Evolutionary conservation across 1,139 yeast genomes (phyloP).

Genomic region (Blastobotrys buckinghamii): DNA sequence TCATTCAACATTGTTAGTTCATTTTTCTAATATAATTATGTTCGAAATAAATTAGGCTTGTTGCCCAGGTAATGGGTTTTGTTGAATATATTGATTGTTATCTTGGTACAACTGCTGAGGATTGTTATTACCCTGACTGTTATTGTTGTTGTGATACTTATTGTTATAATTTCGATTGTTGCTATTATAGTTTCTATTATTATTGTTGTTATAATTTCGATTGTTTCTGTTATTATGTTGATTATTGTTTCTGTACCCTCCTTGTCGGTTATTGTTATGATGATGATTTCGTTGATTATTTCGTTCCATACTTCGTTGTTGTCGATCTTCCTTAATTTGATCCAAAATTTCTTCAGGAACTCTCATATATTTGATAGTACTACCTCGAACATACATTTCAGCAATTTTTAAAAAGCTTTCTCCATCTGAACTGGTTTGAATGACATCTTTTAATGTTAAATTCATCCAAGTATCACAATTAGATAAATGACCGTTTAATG

Average conservation of each 20-base stretch:
- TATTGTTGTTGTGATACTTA: neutral
- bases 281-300: constrained; percentile 36
- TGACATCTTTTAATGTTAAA: constrained; percentile 71
- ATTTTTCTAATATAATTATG: no score
- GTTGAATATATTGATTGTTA: neutral
- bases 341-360: constrained; percentile 50
- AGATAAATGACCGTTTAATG: constrained; percentile 75
- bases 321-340: constrained; percentile 75
- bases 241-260: constrained; percentile 14
- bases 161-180: constrained; percentile 11
- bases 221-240: constrained; percentile 29
- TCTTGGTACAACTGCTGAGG: constrained; percentile 24
- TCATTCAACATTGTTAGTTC: no score
- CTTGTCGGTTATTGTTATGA: constrained; percentile 29
- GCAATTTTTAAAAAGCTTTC: constrained; percentile 61
- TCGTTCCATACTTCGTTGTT: constrained; percentile 48
- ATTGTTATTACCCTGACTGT: constrained; percentile 11
- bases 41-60: neutral
- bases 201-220: neutral
- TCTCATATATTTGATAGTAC: constrained; percentile 63
- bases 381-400: constrained; percentile 83
- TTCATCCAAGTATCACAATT: constrained; percentile 98
- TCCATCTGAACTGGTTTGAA: constrained; percentile 65
- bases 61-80: neutral
- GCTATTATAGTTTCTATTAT: neutral